Evolutionary conservation across 2,329 filamentous ascomycete genomes (phyloP), one percentile per base, ranked within the genome.

Genomic region (Diplocarpon mali): DNA sequence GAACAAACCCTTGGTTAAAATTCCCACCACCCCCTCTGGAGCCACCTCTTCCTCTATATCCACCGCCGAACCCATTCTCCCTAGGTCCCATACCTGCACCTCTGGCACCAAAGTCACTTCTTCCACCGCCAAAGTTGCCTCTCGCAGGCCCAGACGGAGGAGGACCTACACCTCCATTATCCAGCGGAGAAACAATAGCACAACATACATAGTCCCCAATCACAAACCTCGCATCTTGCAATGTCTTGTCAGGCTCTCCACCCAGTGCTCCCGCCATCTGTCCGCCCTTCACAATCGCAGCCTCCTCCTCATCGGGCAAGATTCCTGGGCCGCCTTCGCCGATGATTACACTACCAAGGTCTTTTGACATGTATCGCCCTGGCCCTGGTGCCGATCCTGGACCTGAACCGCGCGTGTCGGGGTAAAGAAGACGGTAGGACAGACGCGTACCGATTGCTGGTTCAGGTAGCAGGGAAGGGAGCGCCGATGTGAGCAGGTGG

Each of bases 191-290:
- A 45, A 90, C 69, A 48, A 95, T 80, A 5, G 86, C 85, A 61
- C 85, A 90, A 46, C 83, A 82, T 34, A 96, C 72, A 60, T 84
- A 94, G 64, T 96, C 90, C 0, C 90, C 90, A 50, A 92, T 83
- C 10, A 95, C 83, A 58, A 95, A 94, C 16, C 82, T 76, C 29
- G 76, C 79, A 43, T 93, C 85, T 31, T 71, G 71, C 28, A 96
- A 66, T 8, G 85, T 89, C 67, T 83, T 90, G 24, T 79, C 71
- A 10, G 77, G 73, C 24, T 85, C 80, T 5, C 74, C 74, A 29
- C 70, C 70, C 43, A 75, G 63, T 39, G 61, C 60, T 52, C 52
- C 56, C 49, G 57, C 61, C 47, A 56, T 57, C 50, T 50, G 46
- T 14, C 52, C 57, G 13, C 53, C 60, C 29, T 49, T 48, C n/a